Conservation (phyloP, 768 basidiomycete species). For the Cystobasidium ongulense region DNA sequence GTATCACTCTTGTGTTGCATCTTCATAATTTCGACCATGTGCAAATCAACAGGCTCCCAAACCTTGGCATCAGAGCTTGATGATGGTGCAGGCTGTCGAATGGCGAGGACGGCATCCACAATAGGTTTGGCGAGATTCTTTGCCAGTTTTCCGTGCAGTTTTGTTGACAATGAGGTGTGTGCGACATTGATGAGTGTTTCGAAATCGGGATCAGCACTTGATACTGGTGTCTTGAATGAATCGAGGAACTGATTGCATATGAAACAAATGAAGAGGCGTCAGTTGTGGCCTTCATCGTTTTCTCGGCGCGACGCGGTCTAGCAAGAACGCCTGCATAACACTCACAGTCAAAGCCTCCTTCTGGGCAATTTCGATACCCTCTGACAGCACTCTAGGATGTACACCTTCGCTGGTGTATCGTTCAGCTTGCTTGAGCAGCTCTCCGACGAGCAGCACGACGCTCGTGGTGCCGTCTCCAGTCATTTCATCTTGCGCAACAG, state of each 20-base stretch:
- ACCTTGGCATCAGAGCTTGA: constrained; percentile 52
- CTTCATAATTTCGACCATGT: constrained; percentile 99
- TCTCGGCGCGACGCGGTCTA: not conserved
- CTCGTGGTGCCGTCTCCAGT: constrained; percentile 98
- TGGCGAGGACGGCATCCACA: constrained; percentile 87
- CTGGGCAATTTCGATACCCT: constrained; percentile 95
- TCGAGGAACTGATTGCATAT: constrained; percentile 72
- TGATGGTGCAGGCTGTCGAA: constrained; percentile 55
- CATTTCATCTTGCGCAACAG: constrained; percentile 97
- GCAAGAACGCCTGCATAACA: constrained; percentile 32
- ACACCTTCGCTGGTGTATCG: constrained; percentile 96
- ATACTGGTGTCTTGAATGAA: constrained; percentile 66
- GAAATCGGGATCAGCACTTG: constrained; percentile 60
- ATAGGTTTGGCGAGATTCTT: constrained; percentile 81
- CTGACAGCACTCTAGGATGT: constrained; percentile 88
- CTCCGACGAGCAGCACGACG: constrained; percentile 80
- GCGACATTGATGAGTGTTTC: constrained; percentile 87
- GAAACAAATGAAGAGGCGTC: not conserved
- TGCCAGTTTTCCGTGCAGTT: constrained; percentile 71
- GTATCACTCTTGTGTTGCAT: constrained; percentile 99
- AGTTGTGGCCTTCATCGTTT: not conserved
- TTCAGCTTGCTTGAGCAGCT: constrained; percentile 88
- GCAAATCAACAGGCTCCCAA: constrained; percentile 86
- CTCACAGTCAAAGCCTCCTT: constrained; percentile 81
- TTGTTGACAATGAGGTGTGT: constrained; percentile 89